Base-by-base conservation (phyloP, 495 filamentous ascomycete genomes). In the Bacidia rubella region DNA sequence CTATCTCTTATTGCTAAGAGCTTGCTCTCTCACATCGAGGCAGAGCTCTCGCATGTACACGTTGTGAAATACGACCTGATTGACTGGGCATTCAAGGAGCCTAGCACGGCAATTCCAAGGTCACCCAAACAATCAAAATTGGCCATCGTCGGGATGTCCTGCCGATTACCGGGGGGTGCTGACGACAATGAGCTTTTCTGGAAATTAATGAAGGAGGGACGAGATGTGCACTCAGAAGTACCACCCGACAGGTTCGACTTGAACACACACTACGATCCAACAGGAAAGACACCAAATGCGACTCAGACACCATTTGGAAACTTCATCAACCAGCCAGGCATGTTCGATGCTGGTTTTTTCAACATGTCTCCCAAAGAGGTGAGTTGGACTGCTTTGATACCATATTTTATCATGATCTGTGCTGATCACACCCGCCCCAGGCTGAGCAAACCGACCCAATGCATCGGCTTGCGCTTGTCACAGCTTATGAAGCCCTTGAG, bases 401-500 rank as follows among this genome's bases (percentile, higher is more conserved):
- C 7, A 5, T 35, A 35, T 35, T 15, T 35, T n/a, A n/a, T n/a
- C n/a, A n/a, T n/a, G n/a, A 35, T 15, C 29, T 7, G 5, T 35
- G 29, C 29, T 35, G 29, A 35, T 15, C 29, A 35, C 7, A n/a
- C n/a, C 15, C 5, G 5, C 5, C 15, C 29, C 15, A 87, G 66
- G 83, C 83, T 9, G 68, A 69, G 39, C 80, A 86, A 57, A 86
- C 81, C 0, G 85, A 89, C 64, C 86, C 86, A 0, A 80, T 83
- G 74, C 86, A 88, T 58, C 73, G 86, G 20, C 69, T 87, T 51
- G 78, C 81, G 0, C 61, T 92, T 24, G 73, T 78, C 10, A 85
- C 82, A 2, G 81, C 82, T 1, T 88, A 87, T 54, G 85, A 89
- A 60, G 86, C 86, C 0, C 70, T 90, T 2, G 84, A 90, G 61